These are phyloP conservation scores for Pseudonitzschia delicatissima DNA, from an alignment of 108 stramenopile species.

Conservation along the genomic window DNA sequence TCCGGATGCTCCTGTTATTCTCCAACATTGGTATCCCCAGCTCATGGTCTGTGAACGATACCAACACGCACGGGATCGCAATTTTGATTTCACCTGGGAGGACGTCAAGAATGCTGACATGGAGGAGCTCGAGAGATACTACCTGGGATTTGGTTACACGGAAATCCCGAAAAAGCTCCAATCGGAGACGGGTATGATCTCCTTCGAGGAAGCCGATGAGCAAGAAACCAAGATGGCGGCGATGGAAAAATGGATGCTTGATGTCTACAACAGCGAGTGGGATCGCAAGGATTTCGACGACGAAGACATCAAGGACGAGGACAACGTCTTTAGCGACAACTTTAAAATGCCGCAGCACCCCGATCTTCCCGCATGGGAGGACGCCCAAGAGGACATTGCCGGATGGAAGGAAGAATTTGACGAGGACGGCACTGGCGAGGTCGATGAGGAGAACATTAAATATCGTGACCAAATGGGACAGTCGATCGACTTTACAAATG, in stretches of 20 bases:
- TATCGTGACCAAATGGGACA: slow-evolving; percentile 45
- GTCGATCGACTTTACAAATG: slow-evolving; percentile 23
- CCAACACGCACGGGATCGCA: slow-evolving; percentile 54
- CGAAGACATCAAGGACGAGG: slow-evolving; percentile 69
- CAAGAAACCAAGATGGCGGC: slow-evolving; percentile 85
- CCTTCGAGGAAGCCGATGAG: slow-evolving; percentile 70
- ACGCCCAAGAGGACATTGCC: slow-evolving; percentile 58
- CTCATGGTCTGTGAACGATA: slow-evolving; percentile 67
- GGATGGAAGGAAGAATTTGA: slow-evolving; percentile 63
- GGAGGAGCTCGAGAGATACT: slow-evolving; percentile 71
- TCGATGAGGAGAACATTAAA: slow-evolving; percentile 31
- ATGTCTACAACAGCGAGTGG: slow-evolving; percentile 83
- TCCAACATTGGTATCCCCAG: slow-evolving; percentile 84
- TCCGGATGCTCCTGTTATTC: slow-evolving; percentile 68
- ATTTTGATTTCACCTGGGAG: slow-evolving; percentile 80
- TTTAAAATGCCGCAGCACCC: slow-evolving; percentile 60
- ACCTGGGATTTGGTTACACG: slow-evolving; percentile 72
- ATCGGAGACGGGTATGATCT: slow-evolving; percentile 71
- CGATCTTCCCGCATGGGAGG: slow-evolving; percentile 54
- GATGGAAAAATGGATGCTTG: slow-evolving; percentile 81
- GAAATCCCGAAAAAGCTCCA: slow-evolving; percentile 71
- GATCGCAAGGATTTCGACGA: slow-evolving; percentile 82
- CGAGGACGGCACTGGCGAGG: slow-evolving; percentile 49
- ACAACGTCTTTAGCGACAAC: slow-evolving; percentile 72
- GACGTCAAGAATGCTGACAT: slow-evolving; percentile 76